Conservation (phyloP, 2,329 filamentous ascomycete species). For the Ophiostoma sp. region DNA sequence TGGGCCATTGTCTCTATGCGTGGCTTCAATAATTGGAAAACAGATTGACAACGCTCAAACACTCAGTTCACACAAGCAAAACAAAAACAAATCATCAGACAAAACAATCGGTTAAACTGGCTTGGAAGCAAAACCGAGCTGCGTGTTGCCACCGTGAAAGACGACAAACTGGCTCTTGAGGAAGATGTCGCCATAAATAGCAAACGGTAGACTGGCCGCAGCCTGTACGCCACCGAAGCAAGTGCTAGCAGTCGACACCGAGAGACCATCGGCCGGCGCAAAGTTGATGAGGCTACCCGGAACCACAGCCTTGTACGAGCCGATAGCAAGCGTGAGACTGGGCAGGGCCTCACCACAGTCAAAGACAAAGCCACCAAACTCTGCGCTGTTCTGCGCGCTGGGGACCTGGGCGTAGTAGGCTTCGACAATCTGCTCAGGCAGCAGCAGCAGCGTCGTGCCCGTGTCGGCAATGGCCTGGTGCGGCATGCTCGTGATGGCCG, state of each 20-base stretch:
- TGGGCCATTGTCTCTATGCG: no score
- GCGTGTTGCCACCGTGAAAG: slow-evolving; percentile 35
- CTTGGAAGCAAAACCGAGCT: slow-evolving; percentile 39
- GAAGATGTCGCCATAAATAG: slow-evolving; percentile 32
- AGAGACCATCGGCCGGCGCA: slow-evolving; percentile 39
- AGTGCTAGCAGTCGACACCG: slow-evolving; percentile 22
- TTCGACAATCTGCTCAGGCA: slow-evolving; percentile 34
- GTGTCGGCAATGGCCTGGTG: slow-evolving; percentile 38
- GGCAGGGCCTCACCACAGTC: slow-evolving; percentile 35
- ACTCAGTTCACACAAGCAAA: background rate
- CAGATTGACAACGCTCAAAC: no score
- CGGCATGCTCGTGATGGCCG: slow-evolving; percentile 30
- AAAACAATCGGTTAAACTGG: background rate
- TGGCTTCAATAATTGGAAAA: no score
- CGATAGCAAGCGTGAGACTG: slow-evolving; percentile 36
- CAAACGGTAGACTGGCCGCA: slow-evolving; percentile 27
- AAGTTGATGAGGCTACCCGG: slow-evolving; percentile 38
- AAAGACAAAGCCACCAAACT: slow-evolving; percentile 36
- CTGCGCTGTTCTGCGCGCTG: slow-evolving; percentile 34
- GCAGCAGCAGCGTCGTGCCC: slow-evolving; percentile 40
- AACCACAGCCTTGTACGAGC: slow-evolving; percentile 33
- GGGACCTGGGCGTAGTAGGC: slow-evolving; percentile 38
- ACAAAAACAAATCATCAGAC: background rate
- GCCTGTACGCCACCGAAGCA: slow-evolving; percentile 38
- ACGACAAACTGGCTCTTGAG: slow-evolving; percentile 34